Percentiles rank a stretch among this genome's conserved stretches.
These are phyloP conservation scores for Suillus sp. DNA, from an alignment of 768 basidiomycete genomes.

Conservation along the genomic window DNA sequence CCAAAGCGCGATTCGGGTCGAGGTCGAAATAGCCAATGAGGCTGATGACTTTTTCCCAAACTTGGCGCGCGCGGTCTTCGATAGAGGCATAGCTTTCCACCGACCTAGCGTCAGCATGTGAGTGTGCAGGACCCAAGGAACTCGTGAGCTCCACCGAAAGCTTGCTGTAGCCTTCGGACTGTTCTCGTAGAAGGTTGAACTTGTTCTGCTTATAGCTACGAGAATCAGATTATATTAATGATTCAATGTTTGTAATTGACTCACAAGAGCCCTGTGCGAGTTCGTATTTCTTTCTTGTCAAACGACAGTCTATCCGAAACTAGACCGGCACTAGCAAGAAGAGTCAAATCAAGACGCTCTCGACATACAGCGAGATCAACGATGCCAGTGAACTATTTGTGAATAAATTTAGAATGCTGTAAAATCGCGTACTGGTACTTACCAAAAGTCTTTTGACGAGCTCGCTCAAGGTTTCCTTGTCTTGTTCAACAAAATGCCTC, in stretches of 20 bases:
- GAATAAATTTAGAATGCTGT: conserved; percentile 6
- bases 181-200: conserved; percentile 95
- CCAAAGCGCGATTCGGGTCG: conserved; percentile 91
- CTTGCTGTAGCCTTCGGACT: conserved; percentile 97
- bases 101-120: conserved; percentile 63
- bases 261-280: conserved; percentile 80
- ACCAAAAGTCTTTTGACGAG: conserved; percentile 67
- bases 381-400: conserved; percentile 55
- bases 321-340: conserved; percentile 65
- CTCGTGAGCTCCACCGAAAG: conserved; percentile 82
- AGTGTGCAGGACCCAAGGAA: conserved; percentile 75
- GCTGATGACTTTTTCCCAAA: conserved; percentile 85
- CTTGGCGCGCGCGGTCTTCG: conserved; percentile 63
- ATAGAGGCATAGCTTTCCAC: conserved; percentile 58
- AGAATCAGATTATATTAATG: conserved; percentile 9
- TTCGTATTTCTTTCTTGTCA: conserved; percentile 81
- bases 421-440: conserved; percentile 15
- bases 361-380: conserved; percentile 63
- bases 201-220: conserved; percentile 97
- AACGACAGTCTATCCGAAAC: conserved; percentile 66
- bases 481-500: conserved; percentile 58
- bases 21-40: conserved; percentile 96
- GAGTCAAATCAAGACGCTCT: conserved; percentile 70
- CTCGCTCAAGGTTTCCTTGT: conserved; percentile 59
- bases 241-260: conserved; percentile 32